Evolutionary conservation across 164 flowering plant genomes (phyloP), one percentile per base, ranked within the genome.

Genomic region (Kalanchoe fedtschenkoi): DNA sequence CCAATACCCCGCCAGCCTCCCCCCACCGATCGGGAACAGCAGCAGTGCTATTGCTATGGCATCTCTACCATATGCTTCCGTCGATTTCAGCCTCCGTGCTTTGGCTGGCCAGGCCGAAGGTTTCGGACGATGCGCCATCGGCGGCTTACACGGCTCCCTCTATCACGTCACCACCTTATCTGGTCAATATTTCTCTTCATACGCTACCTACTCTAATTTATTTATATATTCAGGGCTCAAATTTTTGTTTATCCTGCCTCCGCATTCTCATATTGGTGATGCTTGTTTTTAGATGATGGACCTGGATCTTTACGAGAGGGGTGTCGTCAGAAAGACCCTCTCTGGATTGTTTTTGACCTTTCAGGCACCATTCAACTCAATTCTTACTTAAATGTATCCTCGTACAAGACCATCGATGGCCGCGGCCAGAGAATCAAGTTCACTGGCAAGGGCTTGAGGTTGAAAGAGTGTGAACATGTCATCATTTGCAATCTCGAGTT

Each of bases 81-180:
- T 85, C n/a, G 96, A 89, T 64, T 70, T 68, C 66, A 65, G 54
- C 70, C 56, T 89, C 33, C 75, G 95, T 6, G 76, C 84, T 34
- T 80, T 89, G 34, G 84, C 95, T 54, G 84, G 80, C 33, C 82
- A 80, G 58, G 95, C 97, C 33, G 87, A 90, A 74, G 97, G 97
- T 26, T 90, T 87, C 62, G 97, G 97, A 17, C 82, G 84, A 39
- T 65, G 33, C 55, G 83, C 97, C 71, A 66, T 87, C 46, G 97
- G 97, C 5, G 97, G 97, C 13, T 79, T 87, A 44, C 79, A 85
- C 53, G 97, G 97, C 26, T 64, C 81, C 5, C 59, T 87, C 37
- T 80, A 74, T 46, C 69, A 65, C 39, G 91, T 89, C 75, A 82
- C 91, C 67, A 68, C 86, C 42, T 74, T 89, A 21, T 75, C 80